phyloP scores from a whole-genome alignment of 2,329 filamentous ascomycete genomes.

The Sclerotinia trifoliorum region DNA sequence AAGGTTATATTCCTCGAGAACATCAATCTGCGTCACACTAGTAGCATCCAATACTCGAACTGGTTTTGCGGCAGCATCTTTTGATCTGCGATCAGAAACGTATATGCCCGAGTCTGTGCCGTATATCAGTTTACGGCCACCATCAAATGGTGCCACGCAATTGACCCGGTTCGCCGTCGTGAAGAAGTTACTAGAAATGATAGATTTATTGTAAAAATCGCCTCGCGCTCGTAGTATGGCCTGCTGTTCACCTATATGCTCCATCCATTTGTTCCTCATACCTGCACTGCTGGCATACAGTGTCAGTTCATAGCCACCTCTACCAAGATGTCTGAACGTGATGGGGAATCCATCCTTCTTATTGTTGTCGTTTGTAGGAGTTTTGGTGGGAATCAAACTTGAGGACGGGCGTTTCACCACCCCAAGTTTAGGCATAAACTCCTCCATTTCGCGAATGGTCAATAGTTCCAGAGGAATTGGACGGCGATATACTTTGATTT shows the following conservation, averaged over 20 bases:
- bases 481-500: slow-evolving; percentile 89
- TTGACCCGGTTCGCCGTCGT: slow-evolving; percentile 78
- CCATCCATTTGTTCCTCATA: slow-evolving; percentile 93
- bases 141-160: slow-evolving; percentile 91
- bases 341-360: slow-evolving; percentile 85
- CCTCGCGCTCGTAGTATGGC: slow-evolving; percentile 81
- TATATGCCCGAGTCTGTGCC: slow-evolving; percentile 95
- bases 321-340: slow-evolving; percentile 93
- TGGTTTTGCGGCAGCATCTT: slow-evolving; percentile 71
- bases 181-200: slow-evolving; percentile 61
- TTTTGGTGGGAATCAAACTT: slow-evolving; percentile 68
- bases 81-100: slow-evolving; percentile 84
- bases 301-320: slow-evolving; percentile 90
- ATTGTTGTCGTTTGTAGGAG: slow-evolving; percentile 52
- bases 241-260: slow-evolving; percentile 90
- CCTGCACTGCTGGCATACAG: slow-evolving; percentile 84
- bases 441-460: slow-evolving; percentile 95
- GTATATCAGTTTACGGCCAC: slow-evolving; percentile 89
- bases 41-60: slow-evolving; percentile 81
- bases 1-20: slow-evolving; percentile 91
- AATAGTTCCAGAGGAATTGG: slow-evolving; percentile 93
- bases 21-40: slow-evolving; percentile 91
- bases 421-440: slow-evolving; percentile 79
- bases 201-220: slow-evolving; percentile 79
- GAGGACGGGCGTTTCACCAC: slow-evolving; percentile 84